Conservation (phyloP, 176 grass and related monocot species). For the Raddia guianensis region DNA sequence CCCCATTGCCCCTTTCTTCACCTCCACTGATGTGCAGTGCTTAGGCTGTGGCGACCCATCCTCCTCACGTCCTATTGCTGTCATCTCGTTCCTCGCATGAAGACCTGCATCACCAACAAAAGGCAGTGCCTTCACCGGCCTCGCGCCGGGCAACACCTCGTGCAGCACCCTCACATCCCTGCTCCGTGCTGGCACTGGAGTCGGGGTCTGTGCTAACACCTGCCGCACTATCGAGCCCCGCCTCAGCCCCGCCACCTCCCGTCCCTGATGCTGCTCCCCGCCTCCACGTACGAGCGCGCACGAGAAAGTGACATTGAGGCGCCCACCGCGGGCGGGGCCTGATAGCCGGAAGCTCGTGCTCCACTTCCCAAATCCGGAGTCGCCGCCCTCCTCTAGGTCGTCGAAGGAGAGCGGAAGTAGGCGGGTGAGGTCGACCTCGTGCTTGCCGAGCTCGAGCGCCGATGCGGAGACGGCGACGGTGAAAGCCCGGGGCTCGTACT, state of each 20-base stretch:
- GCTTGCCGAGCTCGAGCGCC: constrained; percentile 68
- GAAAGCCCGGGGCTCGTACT: constrained; percentile 88
- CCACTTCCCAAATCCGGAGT: constrained; percentile 80
- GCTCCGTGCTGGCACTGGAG: constrained; percentile 46
- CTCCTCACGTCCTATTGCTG: constrained; percentile 34
- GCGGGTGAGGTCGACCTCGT: constrained; percentile 78
- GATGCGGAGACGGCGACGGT: constrained; percentile 53
- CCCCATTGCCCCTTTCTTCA: constrained; percentile 40
- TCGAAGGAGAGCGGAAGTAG: constrained; percentile 69
- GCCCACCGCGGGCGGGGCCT: constrained; percentile 76
- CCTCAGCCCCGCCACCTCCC: constrained; percentile 45
- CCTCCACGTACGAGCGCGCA: constrained; percentile 46
- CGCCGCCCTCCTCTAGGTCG: constrained; percentile 81
- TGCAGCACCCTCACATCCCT: constrained; percentile 80
- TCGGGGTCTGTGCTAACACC: constrained; percentile 38
- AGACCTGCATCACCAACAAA: constrained; percentile 25
- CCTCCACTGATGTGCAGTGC: constrained; percentile 69
- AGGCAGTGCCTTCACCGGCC: constrained; percentile 46
- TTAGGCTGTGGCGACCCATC: constrained; percentile 65
- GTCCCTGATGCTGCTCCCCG: constrained; percentile 43
- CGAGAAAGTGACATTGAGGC: constrained; percentile 80
- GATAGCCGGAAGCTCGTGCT: constrained; percentile 86
- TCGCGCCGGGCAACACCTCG: constrained; percentile 68
- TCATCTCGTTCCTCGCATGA: constrained; percentile 29
- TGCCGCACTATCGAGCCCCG: constrained; percentile 41